Percentiles rank a stretch among this genome's conserved stretches.
Conservation (phyloP, 1,139 yeast species). For the Taiozyma sp. region DNA sequence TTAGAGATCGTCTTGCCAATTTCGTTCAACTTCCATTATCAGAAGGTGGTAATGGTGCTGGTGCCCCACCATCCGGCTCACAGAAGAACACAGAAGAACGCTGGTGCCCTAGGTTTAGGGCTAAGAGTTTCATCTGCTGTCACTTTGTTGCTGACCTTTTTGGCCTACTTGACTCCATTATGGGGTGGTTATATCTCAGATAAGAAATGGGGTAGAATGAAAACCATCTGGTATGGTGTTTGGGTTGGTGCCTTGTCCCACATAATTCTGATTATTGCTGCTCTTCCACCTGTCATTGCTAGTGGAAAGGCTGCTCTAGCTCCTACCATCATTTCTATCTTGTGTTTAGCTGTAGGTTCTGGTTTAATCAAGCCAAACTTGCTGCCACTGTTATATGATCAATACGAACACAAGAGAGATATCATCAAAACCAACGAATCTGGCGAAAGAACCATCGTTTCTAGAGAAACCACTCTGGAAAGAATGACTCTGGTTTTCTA, state of each 20-base stretch:
- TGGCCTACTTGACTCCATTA: constrained; percentile 81
- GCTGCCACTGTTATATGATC: constrained; percentile 78
- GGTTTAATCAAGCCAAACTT: constrained; percentile 83
- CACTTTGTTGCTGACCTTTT: constrained; percentile 72
- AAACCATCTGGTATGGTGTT: constrained; percentile 60
- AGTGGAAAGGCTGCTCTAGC: constrained; percentile 39
- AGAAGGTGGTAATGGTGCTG: constrained; percentile 41
- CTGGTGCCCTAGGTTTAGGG: constrained; percentile 61
- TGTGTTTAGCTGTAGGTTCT: constrained; percentile 71
- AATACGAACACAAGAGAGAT: constrained; percentile 52
- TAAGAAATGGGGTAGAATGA: constrained; percentile 67
- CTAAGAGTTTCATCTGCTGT: constrained; percentile 69
- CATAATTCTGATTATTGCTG: constrained; percentile 63
- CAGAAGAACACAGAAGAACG: constrained; percentile 34
- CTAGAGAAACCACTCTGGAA: constrained; percentile 67
- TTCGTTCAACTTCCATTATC: constrained; percentile 67
- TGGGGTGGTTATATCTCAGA: constrained; percentile 77
- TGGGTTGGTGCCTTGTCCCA: constrained; percentile 60
- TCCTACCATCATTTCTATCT: constrained; percentile 53
- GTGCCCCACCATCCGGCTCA: constrained; percentile 40
- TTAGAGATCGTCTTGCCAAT: constrained; percentile 72
- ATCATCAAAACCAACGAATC: constrained; percentile 52
- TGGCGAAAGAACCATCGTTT: constrained; percentile 69
- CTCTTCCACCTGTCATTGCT: constrained; percentile 58
- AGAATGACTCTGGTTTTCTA: constrained; percentile 75